These are phyloP conservation scores for Pythium coloratum DNA, from an alignment of 352 stramenopile genomes.

Conservation along the genomic window DNA sequence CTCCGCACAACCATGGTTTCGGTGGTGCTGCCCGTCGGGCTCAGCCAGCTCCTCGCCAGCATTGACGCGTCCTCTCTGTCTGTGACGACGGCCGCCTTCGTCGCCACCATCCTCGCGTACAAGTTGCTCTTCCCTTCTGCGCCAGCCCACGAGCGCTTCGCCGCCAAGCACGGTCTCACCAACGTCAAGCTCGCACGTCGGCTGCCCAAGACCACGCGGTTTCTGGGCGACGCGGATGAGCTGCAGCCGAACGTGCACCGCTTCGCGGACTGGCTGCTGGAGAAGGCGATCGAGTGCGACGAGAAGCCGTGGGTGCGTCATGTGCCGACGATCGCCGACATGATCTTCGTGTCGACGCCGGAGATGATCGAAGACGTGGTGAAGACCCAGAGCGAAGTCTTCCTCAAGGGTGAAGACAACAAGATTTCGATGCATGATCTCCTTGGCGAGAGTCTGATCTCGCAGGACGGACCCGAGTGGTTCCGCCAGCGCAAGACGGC, in stretches of 20 bases:
- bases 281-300: constrained; percentile 13
- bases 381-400: constrained; percentile 19
- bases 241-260: constrained; percentile 9
- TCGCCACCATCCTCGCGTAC: constrained; percentile 15
- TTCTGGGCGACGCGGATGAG: constrained; percentile 12
- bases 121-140: constrained; percentile 11
- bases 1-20: neutral
- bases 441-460: constrained; percentile 23
- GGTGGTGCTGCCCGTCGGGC: neutral
- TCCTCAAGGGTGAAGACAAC: constrained; percentile 15
- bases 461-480: constrained; percentile 23
- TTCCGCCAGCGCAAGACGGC: constrained; percentile 20
- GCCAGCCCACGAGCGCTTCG: constrained; percentile 12
- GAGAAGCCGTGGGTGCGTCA: constrained; percentile 16
- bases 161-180: constrained; percentile 14
- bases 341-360: constrained; percentile 20
- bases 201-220: neutral
- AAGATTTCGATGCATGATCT: constrained; percentile 14
- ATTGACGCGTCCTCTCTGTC: constrained; percentile 2
- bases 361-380: constrained; percentile 23
- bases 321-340: constrained; percentile 15
- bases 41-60: neutral
- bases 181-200: constrained; percentile 9
- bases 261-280: constrained; percentile 22
- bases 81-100: constrained; percentile 2